These are phyloP conservation scores for Panaeolus papilionaceus DNA, from an alignment of 768 basidiomycete species.

Conservation along the genomic window DNA sequence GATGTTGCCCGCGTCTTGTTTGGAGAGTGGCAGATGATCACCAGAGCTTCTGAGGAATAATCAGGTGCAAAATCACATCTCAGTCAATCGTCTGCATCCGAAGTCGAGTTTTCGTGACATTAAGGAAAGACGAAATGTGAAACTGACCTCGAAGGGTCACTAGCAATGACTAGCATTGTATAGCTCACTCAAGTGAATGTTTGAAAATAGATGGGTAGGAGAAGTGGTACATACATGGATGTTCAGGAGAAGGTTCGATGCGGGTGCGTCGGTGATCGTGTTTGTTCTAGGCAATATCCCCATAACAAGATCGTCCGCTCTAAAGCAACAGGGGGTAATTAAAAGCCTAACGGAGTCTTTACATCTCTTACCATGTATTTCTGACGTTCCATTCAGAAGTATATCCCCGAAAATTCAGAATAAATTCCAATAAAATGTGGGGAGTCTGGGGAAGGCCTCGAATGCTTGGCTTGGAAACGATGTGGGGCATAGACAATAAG, in stretches of 20 bases:
- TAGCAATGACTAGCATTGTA: neutral
- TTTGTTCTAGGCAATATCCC: neutral
- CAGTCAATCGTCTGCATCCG: neutral
- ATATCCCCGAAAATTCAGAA: neutral
- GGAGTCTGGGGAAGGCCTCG: neutral
- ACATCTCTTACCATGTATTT: neutral
- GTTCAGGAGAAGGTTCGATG: neutral
- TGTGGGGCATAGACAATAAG: neutral
- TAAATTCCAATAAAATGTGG: neutral
- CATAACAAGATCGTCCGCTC: neutral
- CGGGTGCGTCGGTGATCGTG: neutral
- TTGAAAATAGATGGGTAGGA: too few relatives aligned
- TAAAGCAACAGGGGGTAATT: neutral
- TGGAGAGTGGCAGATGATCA: neutral
- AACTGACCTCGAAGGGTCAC: neutral
- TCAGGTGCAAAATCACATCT: neutral
- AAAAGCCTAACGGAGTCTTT: neutral
- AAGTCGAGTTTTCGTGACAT: neutral
- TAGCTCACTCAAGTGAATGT: too few relatives aligned
- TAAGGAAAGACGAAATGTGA: neutral
- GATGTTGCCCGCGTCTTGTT: neutral
- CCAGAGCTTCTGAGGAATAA: neutral
- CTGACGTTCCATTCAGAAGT: neutral
- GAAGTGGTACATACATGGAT: too few relatives aligned
- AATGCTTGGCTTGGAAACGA: conserved; percentile 6